phyloP scores from a whole-genome alignment of 1,284 basidiomycete species.

The Pulveroboletus sp. region DNA sequence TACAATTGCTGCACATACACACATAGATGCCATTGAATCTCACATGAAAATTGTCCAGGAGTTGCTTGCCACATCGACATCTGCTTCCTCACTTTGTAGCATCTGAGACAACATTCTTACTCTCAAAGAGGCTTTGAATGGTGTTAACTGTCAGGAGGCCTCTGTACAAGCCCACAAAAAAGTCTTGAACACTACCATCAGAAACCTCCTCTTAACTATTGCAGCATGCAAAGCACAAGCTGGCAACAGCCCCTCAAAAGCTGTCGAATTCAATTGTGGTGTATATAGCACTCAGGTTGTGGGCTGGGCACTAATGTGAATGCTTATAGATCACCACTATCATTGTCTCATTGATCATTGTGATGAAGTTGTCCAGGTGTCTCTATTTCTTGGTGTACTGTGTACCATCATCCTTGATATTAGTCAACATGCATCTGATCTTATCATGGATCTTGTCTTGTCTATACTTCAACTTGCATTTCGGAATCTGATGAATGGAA shows the following conservation, averaged over 20 bases:
- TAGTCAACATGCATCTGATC: neutral
- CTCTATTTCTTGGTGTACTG: conserved; percentile 1
- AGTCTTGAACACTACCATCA: neutral
- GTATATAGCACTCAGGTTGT: too few species aligned
- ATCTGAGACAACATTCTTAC: neutral
- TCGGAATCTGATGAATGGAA: neutral
- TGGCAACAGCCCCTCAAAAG: neutral
- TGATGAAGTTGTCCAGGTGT: neutral
- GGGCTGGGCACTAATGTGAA: neutral
- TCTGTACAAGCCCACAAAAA: neutral
- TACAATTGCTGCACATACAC: neutral
- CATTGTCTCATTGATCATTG: neutral
- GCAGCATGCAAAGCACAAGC: neutral
- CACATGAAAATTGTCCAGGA: neutral
- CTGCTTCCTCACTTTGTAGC: neutral
- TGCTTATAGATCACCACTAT: neutral
- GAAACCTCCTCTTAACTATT: neutral
- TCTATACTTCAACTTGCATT: neutral
- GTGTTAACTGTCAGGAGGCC: neutral
- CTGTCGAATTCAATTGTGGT: neutral
- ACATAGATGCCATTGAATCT: neutral
- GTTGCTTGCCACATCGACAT: neutral
- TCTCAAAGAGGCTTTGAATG: neutral
- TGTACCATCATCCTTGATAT: neutral
- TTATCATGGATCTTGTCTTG: neutral